These are phyloP conservation scores for Anthracocystis setariae DNA, from an alignment of 1,284 basidiomycete genomes.

Conservation along the genomic window DNA sequence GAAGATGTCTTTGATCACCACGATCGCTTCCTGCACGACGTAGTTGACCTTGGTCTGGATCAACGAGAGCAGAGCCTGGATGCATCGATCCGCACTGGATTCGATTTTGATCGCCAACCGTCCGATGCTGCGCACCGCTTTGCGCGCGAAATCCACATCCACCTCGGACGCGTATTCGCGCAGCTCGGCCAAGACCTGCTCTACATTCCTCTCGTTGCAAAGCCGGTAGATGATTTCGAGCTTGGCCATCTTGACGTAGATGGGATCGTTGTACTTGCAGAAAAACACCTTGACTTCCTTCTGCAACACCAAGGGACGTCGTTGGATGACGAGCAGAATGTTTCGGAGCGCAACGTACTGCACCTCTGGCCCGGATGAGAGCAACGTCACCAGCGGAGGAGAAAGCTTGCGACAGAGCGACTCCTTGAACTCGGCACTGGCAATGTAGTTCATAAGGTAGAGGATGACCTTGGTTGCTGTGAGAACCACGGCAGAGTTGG, in stretches of 20 bases:
- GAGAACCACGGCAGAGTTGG: slow-evolving; percentile 92
- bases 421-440: slow-evolving; percentile 83
- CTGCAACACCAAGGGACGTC: slow-evolving; percentile 87
- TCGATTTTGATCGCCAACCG: slow-evolving; percentile 96
- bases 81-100: slow-evolving; percentile 89
- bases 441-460: slow-evolving; percentile 99
- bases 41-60: slow-evolving; percentile 94
- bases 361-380: slow-evolving; percentile 96
- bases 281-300: slow-evolving; percentile 99
- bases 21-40: slow-evolving; percentile 96
- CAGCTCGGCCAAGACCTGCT: slow-evolving; percentile 91
- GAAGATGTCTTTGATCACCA: slow-evolving; percentile 99
- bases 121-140: slow-evolving; percentile 92
- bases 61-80: slow-evolving; percentile 89
- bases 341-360: slow-evolving; percentile 98
- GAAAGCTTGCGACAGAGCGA: slow-evolving; percentile 96
- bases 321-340: slow-evolving; percentile 94
- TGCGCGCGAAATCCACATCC: slow-evolving; percentile 96
- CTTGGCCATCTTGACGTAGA: slow-evolving; percentile 98
- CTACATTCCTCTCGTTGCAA: slow-evolving; percentile 89
- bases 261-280: slow-evolving; percentile 99
- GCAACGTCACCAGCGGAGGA: slow-evolving; percentile 74
- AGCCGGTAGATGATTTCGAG: slow-evolving; percentile 97
- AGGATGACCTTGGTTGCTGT: slow-evolving; percentile 94
- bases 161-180: slow-evolving; percentile 99